phyloP scores from a whole-genome alignment of 1,284 basidiomycete genomes.

The Erythrobasidium hasegawianum region DNA sequence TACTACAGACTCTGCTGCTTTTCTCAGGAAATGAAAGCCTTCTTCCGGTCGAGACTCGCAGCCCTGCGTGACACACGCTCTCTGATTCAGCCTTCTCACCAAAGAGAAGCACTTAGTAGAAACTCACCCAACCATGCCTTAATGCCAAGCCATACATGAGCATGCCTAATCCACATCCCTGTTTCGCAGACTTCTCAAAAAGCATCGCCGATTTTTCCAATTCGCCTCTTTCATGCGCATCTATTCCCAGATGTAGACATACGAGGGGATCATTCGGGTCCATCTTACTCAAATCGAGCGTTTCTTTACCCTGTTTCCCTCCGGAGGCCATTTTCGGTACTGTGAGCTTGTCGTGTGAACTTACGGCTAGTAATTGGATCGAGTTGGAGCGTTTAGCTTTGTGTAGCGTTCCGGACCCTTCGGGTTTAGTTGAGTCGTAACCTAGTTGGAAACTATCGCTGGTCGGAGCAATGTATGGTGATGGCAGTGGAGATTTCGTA shows the following conservation, averaged over 20 bases:
- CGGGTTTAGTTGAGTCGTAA: slow-evolving; percentile 7
- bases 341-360: slow-evolving; percentile 22
- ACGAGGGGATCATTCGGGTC: slow-evolving; percentile 28
- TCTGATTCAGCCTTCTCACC: too few relatives aligned
- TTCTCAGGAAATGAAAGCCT: slow-evolving; percentile 76
- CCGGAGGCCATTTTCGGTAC: slow-evolving; percentile 7
- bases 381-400: slow-evolving; percentile 26
- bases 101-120: too few relatives aligned
- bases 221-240: slow-evolving; percentile 72
- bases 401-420: slow-evolving; percentile 16
- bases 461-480: slow-evolving; percentile 9
- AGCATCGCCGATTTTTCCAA: slow-evolving; percentile 67
- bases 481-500: background rate
- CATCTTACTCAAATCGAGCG: slow-evolving; percentile 9
- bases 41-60: slow-evolving; percentile 58
- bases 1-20: slow-evolving; percentile 74
- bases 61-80: too few relatives aligned
- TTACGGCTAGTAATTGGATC: slow-evolving; percentile 9
- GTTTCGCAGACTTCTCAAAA: slow-evolving; percentile 77
- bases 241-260: slow-evolving; percentile 63
- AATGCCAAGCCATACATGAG: slow-evolving; percentile 83
- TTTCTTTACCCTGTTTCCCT: background rate
- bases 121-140: slow-evolving; percentile 74
- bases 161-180: slow-evolving; percentile 84
- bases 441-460: slow-evolving; percentile 2